Evolutionary conservation across 306 rosid genomes (phyloP).

Genomic region (Cucumis sativus): Cucumber_9930_V3 NC_026658.2:21187001-21187500

Average conservation of each 20-base stretch:
- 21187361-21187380: too few relatives aligned
- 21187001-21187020: too few relatives aligned
- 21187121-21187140: not conserved
- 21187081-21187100: not conserved
- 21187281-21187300: not conserved
- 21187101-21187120: not conserved
- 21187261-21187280: not conserved
- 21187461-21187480: too few relatives aligned
- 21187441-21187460: too few relatives aligned
- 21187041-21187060: not conserved
- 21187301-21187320: too few relatives aligned
- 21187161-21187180: not conserved
- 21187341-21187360: too few relatives aligned
- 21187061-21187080: not conserved
- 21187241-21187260: not conserved
- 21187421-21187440: too few relatives aligned
- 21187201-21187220: not conserved
- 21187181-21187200: too few relatives aligned
- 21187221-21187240: not conserved
- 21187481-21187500: too few relatives aligned
- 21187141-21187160: not conserved
- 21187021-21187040: not conserved
- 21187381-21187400: too few relatives aligned
- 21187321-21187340: too few relatives aligned
- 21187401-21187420: too few relatives aligned